Evolutionary conservation across 768 basidiomycete genomes (phyloP), one percentile per base, ranked within the genome.

Genomic region (Podaxis rugospora): DNA sequence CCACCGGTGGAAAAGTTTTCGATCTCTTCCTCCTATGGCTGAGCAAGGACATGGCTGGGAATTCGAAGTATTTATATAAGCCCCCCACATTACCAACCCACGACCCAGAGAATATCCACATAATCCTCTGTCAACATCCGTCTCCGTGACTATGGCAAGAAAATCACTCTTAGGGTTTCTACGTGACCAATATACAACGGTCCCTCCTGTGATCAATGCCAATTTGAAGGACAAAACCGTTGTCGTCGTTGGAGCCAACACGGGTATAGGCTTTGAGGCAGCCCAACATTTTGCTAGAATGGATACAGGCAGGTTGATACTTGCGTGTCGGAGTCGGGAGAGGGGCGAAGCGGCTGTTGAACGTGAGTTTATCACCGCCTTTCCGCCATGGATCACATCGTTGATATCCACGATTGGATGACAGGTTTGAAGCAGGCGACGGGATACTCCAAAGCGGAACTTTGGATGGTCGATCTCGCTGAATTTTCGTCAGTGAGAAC

Each of bases 201-300:
- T 72, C 7, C 72, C 74, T 6, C 70, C 72, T 4, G 71, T 78
- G 3, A 69, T 71, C 18, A 63, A 66, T 2, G 71, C 66, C 0
- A 75, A 80, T 62, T 69, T 84, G 25, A 66, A 67, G 11, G 78
- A 76, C 6, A 80, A 80, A 65, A 81, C 80, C 9, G 75, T 83
- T 27, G 51, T 84, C 23, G 74, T 86, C 18, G 73, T 76, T 37
- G 76, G 76, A 11, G 79, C 83, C 9, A 86, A 86, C 63, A 73
- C 73, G n/a, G 85, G 82, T 3, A 62, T 83, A 4, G 81, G 82
- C 2, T 74, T 78, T 42, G 79, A 82, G 64, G 75, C 80, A 1
- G 69, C 77, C 3, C 78, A 75, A 61, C 79, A 81, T 58, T 77
- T 82, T 54, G 78, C 78, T 0, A 50, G 58, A 1, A 80, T 81